Percentiles rank a stretch among this genome's conserved stretches.
These are phyloP conservation scores for Miscanthus sacchariflorus DNA, from an alignment of 202 grass and related monocot species.

Conservation along the genomic window DNA sequence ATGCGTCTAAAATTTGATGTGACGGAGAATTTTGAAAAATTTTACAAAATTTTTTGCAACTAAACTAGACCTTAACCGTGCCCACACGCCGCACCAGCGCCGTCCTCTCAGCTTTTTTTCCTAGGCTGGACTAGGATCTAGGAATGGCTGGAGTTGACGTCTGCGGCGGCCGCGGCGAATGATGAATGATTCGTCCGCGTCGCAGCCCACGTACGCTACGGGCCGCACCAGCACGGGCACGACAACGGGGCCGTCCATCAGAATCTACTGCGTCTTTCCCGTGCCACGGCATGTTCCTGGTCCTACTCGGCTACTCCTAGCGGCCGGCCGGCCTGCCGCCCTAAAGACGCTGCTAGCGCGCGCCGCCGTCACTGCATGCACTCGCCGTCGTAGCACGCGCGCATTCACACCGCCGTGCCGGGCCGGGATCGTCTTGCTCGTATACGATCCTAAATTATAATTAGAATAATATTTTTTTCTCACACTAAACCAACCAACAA, in stretches of 20 bases:
- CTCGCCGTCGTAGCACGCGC: background rate
- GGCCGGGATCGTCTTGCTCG: too few species aligned
- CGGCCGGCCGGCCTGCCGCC: background rate
- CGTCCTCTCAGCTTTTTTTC: background rate
- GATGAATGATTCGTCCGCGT: background rate
- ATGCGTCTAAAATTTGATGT: too few species aligned
- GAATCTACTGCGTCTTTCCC: conserved; percentile 1
- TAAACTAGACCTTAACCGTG: background rate
- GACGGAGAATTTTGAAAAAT: too few species aligned
- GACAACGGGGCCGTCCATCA: background rate
- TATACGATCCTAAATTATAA: too few species aligned
- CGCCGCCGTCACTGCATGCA: background rate
- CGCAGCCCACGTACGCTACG: too few species aligned
- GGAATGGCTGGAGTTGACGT: conserved; percentile 15
- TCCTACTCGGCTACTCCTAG: too few species aligned
- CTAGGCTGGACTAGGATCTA: background rate
- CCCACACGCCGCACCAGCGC: background rate
- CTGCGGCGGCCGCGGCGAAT: background rate
- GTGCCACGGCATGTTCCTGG: conserved; percentile 8
- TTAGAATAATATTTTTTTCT: too few species aligned
- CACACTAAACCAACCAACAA: too few species aligned
- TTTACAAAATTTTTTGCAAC: too few species aligned
- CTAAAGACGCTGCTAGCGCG: background rate
- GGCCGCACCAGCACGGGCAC: too few species aligned
- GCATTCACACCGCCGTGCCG: conserved; percentile 12